phyloP scores from a whole-genome alignment of 2,329 filamentous ascomycete species.

The Ciborinia camelliae region DNA sequence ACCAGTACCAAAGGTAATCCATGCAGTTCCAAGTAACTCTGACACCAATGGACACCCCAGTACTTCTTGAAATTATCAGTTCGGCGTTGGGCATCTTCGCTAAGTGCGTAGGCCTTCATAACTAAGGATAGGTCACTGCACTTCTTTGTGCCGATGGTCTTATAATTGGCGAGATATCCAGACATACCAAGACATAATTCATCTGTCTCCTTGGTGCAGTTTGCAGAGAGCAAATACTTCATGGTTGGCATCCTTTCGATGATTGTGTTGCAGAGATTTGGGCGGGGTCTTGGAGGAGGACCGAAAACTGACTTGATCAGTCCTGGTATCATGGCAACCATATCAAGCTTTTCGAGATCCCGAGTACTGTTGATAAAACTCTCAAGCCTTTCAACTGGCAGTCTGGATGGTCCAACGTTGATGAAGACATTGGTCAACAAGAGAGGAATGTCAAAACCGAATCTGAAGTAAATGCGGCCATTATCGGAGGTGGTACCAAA shows the following conservation, averaged over 20 bases:
- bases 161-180: background rate
- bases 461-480: background rate
- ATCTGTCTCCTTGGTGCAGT: slow-evolving; percentile 1
- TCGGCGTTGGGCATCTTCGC: background rate
- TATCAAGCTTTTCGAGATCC: background rate
- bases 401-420: background rate
- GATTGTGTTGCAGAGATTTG: background rate
- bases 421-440: background rate
- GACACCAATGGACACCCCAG: background rate
- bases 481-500: background rate
- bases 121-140: slow-evolving; percentile 2
- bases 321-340: slow-evolving; percentile 6
- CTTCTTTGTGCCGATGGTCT: background rate
- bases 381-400: background rate
- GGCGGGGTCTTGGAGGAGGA: background rate
- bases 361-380: background rate
- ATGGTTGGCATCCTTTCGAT: background rate
- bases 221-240: background rate
- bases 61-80: background rate
- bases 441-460: slow-evolving; percentile 7
- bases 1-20: background rate
- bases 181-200: background rate
- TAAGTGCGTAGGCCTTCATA: slow-evolving; percentile 1
- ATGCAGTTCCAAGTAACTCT: background rate
- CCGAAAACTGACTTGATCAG: slow-evolving; percentile 1